These are phyloP conservation scores for Taphrina deformans DNA, from an alignment of 1,139 yeast species.

Conservation along the genomic window DNA sequence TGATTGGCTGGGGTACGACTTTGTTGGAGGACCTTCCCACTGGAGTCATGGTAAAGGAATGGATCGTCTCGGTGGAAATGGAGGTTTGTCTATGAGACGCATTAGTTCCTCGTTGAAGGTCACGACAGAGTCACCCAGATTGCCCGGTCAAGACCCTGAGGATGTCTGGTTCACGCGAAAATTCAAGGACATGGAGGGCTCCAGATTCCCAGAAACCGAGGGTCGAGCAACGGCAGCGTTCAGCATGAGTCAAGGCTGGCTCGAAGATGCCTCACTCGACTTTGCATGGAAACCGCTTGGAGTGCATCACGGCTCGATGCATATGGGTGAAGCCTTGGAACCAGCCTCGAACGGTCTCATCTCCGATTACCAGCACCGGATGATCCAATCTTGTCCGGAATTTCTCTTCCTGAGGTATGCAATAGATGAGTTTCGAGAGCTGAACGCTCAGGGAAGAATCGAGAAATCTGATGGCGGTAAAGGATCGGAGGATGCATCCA, in stretches of 20 bases:
- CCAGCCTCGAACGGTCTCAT: neutral
- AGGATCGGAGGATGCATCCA: neutral
- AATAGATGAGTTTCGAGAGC: neutral
- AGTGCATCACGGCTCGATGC: slow-evolving; percentile 23
- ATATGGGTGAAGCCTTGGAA: neutral
- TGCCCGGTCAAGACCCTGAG: slow-evolving; percentile 11
- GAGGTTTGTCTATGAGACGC: slow-evolving; percentile 24
- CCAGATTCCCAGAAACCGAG: slow-evolving; percentile 24
- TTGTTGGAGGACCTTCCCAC: slow-evolving; percentile 18
- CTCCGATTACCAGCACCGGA: neutral
- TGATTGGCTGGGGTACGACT: slow-evolving; percentile 31
- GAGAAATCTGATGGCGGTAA: neutral
- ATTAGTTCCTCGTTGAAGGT: slow-evolving; percentile 6
- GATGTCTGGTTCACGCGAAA: slow-evolving; percentile 27
- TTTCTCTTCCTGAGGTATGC: slow-evolving; percentile 17
- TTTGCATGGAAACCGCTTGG: slow-evolving; percentile 25
- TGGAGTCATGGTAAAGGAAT: slow-evolving; percentile 19
- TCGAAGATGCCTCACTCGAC: neutral
- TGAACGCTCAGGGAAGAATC: neutral
- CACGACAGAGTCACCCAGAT: slow-evolving; percentile 4
- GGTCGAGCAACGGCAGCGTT: slow-evolving; percentile 5
- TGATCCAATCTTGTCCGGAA: slow-evolving; percentile 24
- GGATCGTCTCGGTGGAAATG: slow-evolving; percentile 25
- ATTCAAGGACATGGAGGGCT: slow-evolving; percentile 1
- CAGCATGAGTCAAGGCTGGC: slow-evolving; percentile 20